Evolutionary conservation across 495 filamentous ascomycete genomes (phyloP).

Genomic region (Penicillium paxilli): DNA sequence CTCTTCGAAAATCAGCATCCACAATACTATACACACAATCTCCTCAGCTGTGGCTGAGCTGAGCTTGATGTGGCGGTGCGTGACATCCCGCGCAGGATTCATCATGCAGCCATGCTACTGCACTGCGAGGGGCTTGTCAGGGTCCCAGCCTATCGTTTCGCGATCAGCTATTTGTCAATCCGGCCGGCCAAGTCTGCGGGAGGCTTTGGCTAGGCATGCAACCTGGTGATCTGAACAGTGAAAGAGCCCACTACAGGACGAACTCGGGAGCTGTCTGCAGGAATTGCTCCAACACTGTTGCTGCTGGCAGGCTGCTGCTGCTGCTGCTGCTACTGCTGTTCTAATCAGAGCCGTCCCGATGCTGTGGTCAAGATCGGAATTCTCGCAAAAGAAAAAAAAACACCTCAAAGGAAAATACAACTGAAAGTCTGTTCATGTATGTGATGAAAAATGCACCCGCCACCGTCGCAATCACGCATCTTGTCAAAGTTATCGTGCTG

Average conservation of each 20-base stretch:
- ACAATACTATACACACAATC: background rate
- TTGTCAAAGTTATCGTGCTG: background rate
- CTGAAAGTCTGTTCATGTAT: conserved; percentile 9
- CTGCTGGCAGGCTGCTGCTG: too few species aligned
- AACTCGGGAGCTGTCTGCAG: conserved; percentile 9
- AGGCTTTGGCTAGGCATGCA: background rate
- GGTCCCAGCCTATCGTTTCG: background rate
- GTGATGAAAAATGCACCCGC: conserved; percentile 22
- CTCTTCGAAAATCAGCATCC: background rate
- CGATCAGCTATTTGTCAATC: conserved; percentile 20
- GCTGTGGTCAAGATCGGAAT: conserved; percentile 26
- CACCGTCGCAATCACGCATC: conserved; percentile 22
- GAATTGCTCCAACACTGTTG: conserved; percentile 1
- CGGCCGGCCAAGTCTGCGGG: background rate
- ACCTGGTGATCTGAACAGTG: conserved; percentile 3
- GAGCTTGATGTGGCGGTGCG: conserved; percentile 22
- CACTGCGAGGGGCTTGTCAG: background rate
- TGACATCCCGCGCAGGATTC: conserved; percentile 2
- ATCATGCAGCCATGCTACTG: background rate
- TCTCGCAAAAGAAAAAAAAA: background rate
- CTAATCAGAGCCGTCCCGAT: conserved; percentile 13
- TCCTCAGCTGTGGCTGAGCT: conserved; percentile 18
- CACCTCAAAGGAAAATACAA: background rate
- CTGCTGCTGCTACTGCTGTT: conserved; percentile 2
- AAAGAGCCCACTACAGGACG: background rate